Evolutionary conservation across 176 grass and related monocot genomes (phyloP), one percentile per base, ranked within the genome.

Genomic region (Thalia dealbata): DNA sequence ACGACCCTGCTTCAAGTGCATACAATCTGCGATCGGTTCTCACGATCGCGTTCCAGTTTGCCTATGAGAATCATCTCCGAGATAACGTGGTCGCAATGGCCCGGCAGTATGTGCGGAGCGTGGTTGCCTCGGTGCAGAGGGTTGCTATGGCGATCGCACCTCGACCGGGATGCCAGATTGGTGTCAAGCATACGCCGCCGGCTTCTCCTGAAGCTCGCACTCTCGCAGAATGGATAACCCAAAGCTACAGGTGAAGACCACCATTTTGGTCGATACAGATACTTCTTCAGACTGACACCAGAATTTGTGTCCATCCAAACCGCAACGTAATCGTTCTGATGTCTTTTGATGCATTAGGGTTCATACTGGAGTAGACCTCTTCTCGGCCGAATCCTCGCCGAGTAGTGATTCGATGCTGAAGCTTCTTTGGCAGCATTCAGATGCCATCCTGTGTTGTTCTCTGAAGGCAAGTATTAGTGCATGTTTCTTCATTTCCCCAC

Each of bases 21-120:
- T 73, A 76, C 77, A 83, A 76, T 74, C 71, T 74, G 13, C 74
- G 89, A 70, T 96, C 93, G 0, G 89, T 96, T 10, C 71, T 96
- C 50, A 96, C 93, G 13, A 96, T 96, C 6, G 84, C 93, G 59
- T 96, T 96, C 65, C 93, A 96, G 76, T 96, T 96, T 52, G 79
- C 84, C 23, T 96, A 84, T 15, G 93, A 96, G 82, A 90, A 86
- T 69, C 84, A 96, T 52, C 80, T 96, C 18, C 86, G 83, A 6
- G 93, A 96, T 0, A 96, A 72, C 12, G 93, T 96, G 10, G 89
- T 89, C 15, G 86, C 76, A 61, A 96, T 96, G 93, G 87, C 87
- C 0, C 82, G 78, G 61, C 87, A 88, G 67, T 92, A 96, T 42
- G 89, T 96, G 48, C 84, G 93, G 60, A 76, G 82, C 22, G 93